A percentile compares a stretch with the other conserved stretches of the same genome.
phyloP scores from a whole-genome alignment of 169 alveolate genomes.

The Theileria annulata region DNA sequence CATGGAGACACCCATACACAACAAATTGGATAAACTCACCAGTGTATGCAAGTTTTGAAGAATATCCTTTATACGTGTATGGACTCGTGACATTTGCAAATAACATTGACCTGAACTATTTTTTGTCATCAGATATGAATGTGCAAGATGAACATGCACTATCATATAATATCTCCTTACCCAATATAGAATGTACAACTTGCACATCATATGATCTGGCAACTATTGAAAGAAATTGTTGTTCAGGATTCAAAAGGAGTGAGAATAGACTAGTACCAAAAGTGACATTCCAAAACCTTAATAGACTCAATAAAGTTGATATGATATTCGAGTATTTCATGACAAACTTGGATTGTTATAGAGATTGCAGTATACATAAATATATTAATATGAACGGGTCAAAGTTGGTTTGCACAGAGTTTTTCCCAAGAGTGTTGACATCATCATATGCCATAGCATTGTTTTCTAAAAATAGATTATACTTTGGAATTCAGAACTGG shows the following conservation, averaged over 20 bases:
- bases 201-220: background rate
- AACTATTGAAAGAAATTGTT: background rate
- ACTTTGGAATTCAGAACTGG: conserved; percentile 63
- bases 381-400: background rate
- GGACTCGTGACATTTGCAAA: conserved; percentile 4
- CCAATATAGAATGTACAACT: background rate
- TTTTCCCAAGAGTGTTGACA: background rate
- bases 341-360: conserved; percentile 13
- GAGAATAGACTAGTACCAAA: background rate
- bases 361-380: background rate
- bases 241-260: background rate
- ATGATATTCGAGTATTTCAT: background rate
- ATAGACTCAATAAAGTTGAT: background rate
- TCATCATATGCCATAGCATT: conserved; percentile 26
- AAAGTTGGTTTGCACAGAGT: background rate
- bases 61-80: conserved; percentile 36
- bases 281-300: background rate
- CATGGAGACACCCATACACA: conserved; percentile 48
- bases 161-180: background rate
- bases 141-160: conserved; percentile 16
- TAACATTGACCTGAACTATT: background rate
- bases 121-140: background rate
- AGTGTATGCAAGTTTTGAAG: conserved; percentile 27
- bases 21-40: conserved; percentile 54
- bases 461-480: conserved; percentile 26